Evolutionary conservation across 1,284 basidiomycete species (phyloP).

Genomic region (Vanrija humicola): DNA sequence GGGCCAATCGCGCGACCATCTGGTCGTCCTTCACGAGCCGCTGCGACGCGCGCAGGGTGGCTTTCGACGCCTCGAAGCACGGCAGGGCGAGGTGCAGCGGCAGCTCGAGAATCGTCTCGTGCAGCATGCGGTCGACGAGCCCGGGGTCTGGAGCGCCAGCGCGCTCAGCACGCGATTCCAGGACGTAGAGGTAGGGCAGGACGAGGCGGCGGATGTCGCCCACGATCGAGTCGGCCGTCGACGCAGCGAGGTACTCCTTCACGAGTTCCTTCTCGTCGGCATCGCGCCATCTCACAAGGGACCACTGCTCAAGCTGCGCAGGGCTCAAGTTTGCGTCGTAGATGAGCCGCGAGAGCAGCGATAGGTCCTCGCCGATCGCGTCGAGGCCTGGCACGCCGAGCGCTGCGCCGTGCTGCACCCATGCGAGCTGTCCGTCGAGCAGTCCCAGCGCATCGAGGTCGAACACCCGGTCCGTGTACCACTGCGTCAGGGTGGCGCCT

Average conservation of each 20-base stretch:
- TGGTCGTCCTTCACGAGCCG: constrained; percentile 75
- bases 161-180: constrained; percentile 79
- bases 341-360: constrained; percentile 73
- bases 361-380: constrained; percentile 81
- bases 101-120: constrained; percentile 68
- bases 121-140: constrained; percentile 57
- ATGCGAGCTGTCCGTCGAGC: constrained; percentile 69
- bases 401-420: constrained; percentile 79
- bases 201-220: constrained; percentile 70
- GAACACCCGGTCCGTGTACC: constrained; percentile 69
- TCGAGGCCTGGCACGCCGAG: constrained; percentile 74
- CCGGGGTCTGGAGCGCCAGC: constrained; percentile 63
- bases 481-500: constrained; percentile 56
- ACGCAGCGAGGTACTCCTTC: constrained; percentile 67
- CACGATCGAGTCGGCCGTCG: constrained; percentile 63
- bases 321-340: constrained; percentile 61
- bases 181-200: constrained; percentile 83
- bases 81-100: constrained; percentile 65
- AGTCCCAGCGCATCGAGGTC: constrained; percentile 67
- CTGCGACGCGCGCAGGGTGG: constrained; percentile 64
- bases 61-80: constrained; percentile 84
- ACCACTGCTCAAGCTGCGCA: constrained; percentile 57
- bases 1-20: constrained; percentile 75
- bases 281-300: constrained; percentile 64
- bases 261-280: constrained; percentile 65